Percentiles rank a stretch among this genome's conserved stretches.
Conservation (phyloP, 805 yeast genomes). For the Cyberlindnera veronae region DNA sequence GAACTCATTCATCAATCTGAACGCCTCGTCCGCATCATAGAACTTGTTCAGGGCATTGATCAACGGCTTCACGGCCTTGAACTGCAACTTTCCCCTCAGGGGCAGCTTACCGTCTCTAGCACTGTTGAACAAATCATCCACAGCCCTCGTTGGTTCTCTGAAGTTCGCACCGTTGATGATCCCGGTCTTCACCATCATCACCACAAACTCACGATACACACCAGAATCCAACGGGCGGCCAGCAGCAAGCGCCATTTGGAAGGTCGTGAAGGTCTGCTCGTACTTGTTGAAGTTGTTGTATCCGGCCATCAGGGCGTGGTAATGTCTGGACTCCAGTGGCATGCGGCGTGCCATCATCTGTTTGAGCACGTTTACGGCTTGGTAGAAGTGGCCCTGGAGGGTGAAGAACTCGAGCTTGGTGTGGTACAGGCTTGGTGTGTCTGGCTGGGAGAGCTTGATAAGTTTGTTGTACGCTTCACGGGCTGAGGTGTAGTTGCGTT, state of each 20-base stretch:
- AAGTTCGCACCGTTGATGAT: conserved; percentile 28
- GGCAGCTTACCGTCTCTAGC: conserved; percentile 22
- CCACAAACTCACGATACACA: conserved; percentile 29
- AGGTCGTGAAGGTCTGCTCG: conserved; percentile 28
- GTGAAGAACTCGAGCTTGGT: conserved; percentile 12
- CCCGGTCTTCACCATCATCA: conserved; percentile 30
- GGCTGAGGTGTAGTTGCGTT: conserved; percentile 12
- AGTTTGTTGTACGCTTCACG: conserved; percentile 2
- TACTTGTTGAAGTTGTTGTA: conserved; percentile 27
- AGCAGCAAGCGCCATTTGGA: conserved; percentile 26
- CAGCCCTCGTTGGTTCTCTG: conserved; percentile 28
- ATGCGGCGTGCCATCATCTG: conserved; percentile 25
- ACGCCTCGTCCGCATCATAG: conserved; percentile 32
- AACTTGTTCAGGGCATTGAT: conserved; percentile 29
- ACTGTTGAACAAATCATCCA: conserved; percentile 30
- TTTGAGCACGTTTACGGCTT: conserved; percentile 29
- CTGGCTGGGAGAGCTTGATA: neutral
- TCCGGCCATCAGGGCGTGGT: conserved; percentile 29
- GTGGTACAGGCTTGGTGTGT: neutral
- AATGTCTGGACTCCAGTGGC: conserved; percentile 25
- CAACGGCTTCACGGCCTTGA: conserved; percentile 35
- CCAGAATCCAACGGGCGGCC: conserved; percentile 26
- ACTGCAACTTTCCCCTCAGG: conserved; percentile 28
- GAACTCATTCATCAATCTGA: conserved; percentile 31
- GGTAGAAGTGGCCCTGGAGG: conserved; percentile 24